Evolutionary conservation across 176 grass and related monocot species (phyloP), one percentile per base, ranked within the genome.

Genomic region (Areca catechu): DNA sequence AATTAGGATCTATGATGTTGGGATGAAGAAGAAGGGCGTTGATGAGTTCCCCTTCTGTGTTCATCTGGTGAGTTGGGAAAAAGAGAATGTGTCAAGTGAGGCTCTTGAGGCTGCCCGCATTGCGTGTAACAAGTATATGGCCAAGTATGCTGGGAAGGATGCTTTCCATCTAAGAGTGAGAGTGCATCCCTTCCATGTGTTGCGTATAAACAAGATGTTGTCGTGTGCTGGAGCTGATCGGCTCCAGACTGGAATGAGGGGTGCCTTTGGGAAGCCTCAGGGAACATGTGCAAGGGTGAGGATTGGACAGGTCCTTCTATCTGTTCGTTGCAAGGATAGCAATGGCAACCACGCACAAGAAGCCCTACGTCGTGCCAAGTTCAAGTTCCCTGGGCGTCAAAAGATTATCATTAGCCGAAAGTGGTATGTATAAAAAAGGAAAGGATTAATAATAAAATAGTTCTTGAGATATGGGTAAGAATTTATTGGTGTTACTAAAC

Each of bases 141-240:
- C 81, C 22, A 84, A 84, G 70, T 57, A 48, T 48, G 81, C 58
- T 0, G 80, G 80, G 0, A 77, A 77, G 58, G 69, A 83, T 51
- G 51, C 75, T 19, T 84, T 84, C 71, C 81, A 84, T 67, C 75
- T 84, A 3, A 62, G 56, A 7, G 75, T 84, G 1, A 67, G 75
- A 17, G 81, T 62, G 1, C 81, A 84, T 66, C 75, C 75, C 0
- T 84, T 19, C 75, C 81, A 79, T 56, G 75, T 84, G 51, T 71
- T 84, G 63, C 66, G 81, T 25, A 84, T 84, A 60, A 84, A 79
- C 66, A 84, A 79, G 76, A 84, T 84, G 81, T 75, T 84, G 57
- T 84, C 81, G 24, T 84, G 75, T 68, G 75, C 75, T 15, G 81
- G 81, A 21, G 81, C 75, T 63, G 75, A 84, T 63, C 43, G 81